phyloP scores from a whole-genome alignment of 2,329 filamentous ascomycete genomes.

The Ceratocystis albifundus region DNA sequence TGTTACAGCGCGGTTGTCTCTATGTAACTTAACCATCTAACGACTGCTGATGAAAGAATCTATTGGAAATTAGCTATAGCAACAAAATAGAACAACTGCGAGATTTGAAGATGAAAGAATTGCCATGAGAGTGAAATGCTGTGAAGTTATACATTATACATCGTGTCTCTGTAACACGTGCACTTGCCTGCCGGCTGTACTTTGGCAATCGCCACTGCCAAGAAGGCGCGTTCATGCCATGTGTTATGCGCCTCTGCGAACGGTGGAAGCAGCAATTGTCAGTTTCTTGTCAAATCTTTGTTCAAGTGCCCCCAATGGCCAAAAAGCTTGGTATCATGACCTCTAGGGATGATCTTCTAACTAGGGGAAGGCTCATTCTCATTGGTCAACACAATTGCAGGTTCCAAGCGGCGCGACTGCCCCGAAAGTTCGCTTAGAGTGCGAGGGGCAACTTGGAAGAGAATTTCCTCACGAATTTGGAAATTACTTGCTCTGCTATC shows the following conservation, averaged over 20 bases:
- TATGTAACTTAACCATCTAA: slow-evolving; percentile 11
- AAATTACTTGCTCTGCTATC: too few species aligned
- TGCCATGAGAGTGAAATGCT: neutral
- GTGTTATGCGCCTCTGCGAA: neutral
- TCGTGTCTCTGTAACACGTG: neutral
- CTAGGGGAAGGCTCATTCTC: neutral
- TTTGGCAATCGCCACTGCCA: neutral
- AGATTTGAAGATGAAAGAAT: neutral
- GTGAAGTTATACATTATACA: neutral
- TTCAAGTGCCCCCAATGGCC: neutral
- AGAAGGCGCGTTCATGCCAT: neutral
- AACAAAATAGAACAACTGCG: slow-evolving; percentile 4
- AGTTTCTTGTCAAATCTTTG: neutral
- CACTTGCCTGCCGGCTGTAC: too few species aligned
- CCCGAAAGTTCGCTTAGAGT: neutral
- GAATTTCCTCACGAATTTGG: too few species aligned
- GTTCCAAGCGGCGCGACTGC: neutral
- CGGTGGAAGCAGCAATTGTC: neutral
- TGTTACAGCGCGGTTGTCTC: neutral
- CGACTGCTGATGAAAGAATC: slow-evolving; percentile 6
- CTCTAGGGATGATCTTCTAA: too few species aligned
- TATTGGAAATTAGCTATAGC: slow-evolving; percentile 8
- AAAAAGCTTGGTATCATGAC: neutral
- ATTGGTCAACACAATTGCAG: slow-evolving; percentile 2
- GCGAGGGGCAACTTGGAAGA: neutral